A percentile compares a stretch with the other conserved stretches of the same genome.
These are phyloP conservation scores for Penicillium maclennaniae DNA, from an alignment of 495 filamentous ascomycete species.

Conservation along the genomic window DNA sequence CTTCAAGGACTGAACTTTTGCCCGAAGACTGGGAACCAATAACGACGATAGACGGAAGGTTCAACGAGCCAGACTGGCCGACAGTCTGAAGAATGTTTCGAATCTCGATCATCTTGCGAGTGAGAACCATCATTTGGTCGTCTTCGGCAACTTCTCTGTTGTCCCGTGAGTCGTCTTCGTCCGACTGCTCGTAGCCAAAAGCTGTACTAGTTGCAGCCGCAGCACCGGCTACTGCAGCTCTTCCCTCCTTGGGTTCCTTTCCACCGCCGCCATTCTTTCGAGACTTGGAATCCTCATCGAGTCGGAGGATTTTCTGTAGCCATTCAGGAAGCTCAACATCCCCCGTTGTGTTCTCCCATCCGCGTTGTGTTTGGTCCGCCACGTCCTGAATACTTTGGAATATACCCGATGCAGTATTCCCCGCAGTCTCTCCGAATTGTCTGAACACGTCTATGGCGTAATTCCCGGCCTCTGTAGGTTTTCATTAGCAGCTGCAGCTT, in stretches of 20 bases:
- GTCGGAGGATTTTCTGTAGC: constrained; percentile 69
- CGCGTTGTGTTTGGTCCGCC: constrained; percentile 70
- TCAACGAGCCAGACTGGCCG: constrained; percentile 83
- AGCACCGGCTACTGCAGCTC: constrained; percentile 44
- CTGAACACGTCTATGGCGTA: constrained; percentile 81
- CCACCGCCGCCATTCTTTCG: constrained; percentile 44
- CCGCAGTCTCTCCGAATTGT: constrained; percentile 64
- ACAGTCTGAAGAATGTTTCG: constrained; percentile 84
- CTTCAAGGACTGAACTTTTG: constrained; percentile 95
- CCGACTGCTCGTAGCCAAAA: constrained; percentile 69
- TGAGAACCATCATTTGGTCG: constrained; percentile 99
- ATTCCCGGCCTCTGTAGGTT: constrained; percentile 70
- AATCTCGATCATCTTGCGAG: constrained; percentile 99
- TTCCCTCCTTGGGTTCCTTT: constrained; percentile 60
- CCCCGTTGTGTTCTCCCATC: constrained; percentile 81
- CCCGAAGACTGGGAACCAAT: constrained; percentile 98
- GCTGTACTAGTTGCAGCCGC: constrained; percentile 65
- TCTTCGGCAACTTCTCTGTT: constrained; percentile 70
- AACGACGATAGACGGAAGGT: constrained; percentile 92
- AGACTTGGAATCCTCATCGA: constrained; percentile 48
- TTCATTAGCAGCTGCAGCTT: constrained; percentile 23
- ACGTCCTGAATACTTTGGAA: constrained; percentile 68
- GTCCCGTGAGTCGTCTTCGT: constrained; percentile 64
- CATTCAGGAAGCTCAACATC: constrained; percentile 77
- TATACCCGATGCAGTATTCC: constrained; percentile 58